Evolutionary conservation across 2,329 filamentous ascomycete species (phyloP).

Genomic region (Truncatella angustata): DNA sequence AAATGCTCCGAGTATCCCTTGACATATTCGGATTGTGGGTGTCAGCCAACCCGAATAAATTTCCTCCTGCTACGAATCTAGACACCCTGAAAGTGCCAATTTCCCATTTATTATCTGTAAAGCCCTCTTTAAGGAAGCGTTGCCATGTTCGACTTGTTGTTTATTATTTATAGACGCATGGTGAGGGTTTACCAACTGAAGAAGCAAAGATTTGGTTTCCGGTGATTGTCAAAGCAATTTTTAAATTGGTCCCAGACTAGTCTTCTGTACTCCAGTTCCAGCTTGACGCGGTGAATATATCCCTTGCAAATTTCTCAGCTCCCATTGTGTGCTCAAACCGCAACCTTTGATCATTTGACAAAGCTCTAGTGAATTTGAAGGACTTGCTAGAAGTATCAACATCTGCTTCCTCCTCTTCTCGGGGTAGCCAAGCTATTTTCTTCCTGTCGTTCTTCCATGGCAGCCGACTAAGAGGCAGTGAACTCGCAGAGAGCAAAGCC

Average conservation of each 20-base stretch:
- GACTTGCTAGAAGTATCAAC: constrained; percentile 16
- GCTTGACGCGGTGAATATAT: constrained; percentile 52
- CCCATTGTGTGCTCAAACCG: constrained; percentile 48
- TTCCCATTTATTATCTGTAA: no score
- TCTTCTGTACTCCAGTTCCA: constrained; percentile 62
- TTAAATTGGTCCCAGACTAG: constrained; percentile 13
- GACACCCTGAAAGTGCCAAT: no score
- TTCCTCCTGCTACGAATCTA: no score
- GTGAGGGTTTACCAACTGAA: no score
- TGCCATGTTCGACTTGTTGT: no score
- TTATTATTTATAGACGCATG: no score
- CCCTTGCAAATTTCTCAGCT: constrained; percentile 48
- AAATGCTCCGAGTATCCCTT: no score
- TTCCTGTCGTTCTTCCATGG: constrained; percentile 45
- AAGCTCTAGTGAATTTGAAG: constrained; percentile 51
- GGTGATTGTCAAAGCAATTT: neutral
- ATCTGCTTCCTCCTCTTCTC: constrained; percentile 17
- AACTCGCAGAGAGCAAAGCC: constrained; percentile 48
- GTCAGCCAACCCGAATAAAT: no score
- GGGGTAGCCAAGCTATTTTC: constrained; percentile 39
- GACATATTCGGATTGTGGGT: no score
- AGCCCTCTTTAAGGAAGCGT: no score
- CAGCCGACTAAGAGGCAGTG: constrained; percentile 40
- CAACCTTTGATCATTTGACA: constrained; percentile 49
- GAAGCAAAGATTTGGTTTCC: neutral